These are phyloP conservation scores for Lobulomyces angularis DNA, from an alignment of 192 early-diverging fungal genomes.

Conservation along the genomic window DNA sequence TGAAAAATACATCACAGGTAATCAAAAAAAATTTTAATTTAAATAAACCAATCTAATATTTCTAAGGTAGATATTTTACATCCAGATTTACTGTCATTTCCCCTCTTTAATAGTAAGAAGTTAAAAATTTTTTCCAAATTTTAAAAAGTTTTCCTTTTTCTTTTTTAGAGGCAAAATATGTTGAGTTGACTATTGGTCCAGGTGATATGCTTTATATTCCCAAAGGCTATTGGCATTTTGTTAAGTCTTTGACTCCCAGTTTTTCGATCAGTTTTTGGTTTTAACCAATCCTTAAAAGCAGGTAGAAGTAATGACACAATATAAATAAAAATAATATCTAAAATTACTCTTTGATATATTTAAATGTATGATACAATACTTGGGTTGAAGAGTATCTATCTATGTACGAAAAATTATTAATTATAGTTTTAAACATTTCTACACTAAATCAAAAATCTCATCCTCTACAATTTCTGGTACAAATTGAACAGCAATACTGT, in stretches of 20 bases:
- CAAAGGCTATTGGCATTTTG: slow-evolving; percentile 79
- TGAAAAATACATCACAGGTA: slow-evolving; percentile 65
- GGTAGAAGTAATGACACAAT: no score
- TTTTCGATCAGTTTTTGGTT: slow-evolving; percentile 89
- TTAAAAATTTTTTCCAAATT: no score
- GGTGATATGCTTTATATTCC: slow-evolving; percentile 83
- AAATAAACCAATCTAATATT: background rate
- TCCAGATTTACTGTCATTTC: slow-evolving; percentile 41
- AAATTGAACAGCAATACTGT: slow-evolving; percentile 16
- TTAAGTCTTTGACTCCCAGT: slow-evolving; percentile 58
- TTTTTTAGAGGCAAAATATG: slow-evolving; percentile 37
- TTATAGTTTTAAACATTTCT: no score
- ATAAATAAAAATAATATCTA: no score
- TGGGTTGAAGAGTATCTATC: no score
- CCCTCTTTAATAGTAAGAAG: no score
- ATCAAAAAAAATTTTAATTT: background rate
- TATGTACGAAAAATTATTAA: no score
- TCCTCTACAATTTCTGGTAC: slow-evolving; percentile 15
- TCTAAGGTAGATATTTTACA: slow-evolving; percentile 53
- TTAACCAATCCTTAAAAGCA: slow-evolving; percentile 15
- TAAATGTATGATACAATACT: no score
- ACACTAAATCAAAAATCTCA: no score
- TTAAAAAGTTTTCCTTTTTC: no score
- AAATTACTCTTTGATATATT: no score
- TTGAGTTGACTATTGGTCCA: slow-evolving; percentile 57